Percentiles rank a stretch among this genome's conserved stretches.
These are phyloP conservation scores for Saksenaea oblongispora DNA, from an alignment of 371 early-diverging fungal genomes.

Conservation along the genomic window DNA sequence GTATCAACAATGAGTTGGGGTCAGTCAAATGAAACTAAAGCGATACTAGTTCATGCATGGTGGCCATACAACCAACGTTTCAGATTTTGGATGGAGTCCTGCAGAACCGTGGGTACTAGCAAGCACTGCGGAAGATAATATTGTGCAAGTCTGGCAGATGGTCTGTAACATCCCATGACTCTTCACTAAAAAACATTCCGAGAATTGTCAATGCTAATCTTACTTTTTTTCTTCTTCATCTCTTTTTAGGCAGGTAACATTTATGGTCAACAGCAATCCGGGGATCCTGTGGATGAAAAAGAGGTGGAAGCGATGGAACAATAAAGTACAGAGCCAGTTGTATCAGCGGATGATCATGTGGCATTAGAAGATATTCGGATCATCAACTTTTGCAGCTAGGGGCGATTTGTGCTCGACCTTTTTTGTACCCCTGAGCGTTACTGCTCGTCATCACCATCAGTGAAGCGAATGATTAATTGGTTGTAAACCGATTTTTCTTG, in stretches of 20 bases:
- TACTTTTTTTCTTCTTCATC: neutral
- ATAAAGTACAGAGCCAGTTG: neutral
- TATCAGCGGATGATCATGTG: slow-evolving; percentile 1
- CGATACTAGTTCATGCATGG: slow-evolving; percentile 91
- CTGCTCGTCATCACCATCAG: neutral
- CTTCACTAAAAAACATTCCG: neutral
- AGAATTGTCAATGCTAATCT: neutral
- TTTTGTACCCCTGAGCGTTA: slow-evolving; percentile 1
- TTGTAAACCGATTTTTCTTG: neutral
- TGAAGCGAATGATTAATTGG: neutral
- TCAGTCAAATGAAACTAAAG: neutral
- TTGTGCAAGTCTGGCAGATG: slow-evolving; percentile 98
- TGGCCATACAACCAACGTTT: slow-evolving; percentile 96
- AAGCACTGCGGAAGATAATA: slow-evolving; percentile 94
- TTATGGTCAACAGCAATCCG: slow-evolving; percentile 1
- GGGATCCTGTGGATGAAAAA: neutral
- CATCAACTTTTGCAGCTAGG: slow-evolving; percentile 5
- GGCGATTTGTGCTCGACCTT: neutral
- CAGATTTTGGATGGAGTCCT: slow-evolving; percentile 97
- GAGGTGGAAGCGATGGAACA: neutral
- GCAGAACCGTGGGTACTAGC: slow-evolving; percentile 95
- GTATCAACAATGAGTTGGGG: slow-evolving; percentile 11
- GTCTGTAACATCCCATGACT: slow-evolving; percentile 32
- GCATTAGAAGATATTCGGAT: neutral
- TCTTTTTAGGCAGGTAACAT: neutral